Evolutionary conservation across 2,329 filamentous ascomycete species (phyloP), one percentile per base, ranked within the genome.

Genomic region (Aphanocladium album): DNA sequence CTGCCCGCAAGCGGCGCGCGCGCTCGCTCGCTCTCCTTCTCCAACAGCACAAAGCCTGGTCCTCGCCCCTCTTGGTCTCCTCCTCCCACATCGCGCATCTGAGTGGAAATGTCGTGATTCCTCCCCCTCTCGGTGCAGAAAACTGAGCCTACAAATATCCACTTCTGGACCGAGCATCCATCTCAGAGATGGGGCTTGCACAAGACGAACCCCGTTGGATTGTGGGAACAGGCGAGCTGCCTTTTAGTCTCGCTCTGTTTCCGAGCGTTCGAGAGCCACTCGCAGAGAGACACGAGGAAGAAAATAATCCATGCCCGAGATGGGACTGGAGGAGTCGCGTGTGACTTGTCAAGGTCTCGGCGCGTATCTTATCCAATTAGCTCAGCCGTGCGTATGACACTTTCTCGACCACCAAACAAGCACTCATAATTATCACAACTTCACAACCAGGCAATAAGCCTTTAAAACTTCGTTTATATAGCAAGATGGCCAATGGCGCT

Each of bases 21-120:
- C 30, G 30, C 30, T 30, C 30, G 30, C 30, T 30, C n/a, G n/a
- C n/a, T 30, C 19, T 37, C 50, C 30, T 33, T 53, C 21, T 53
- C 53, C 53, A 33, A 56, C n/a, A 37, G 19, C 6, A 14, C 3
- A 17, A n/a, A 21, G 21, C 51, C 23, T 27, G 23, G 51, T 23
- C 35, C 14, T 19, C 8, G 33, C 27, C 51, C 21, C 23, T 39
- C 39, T 19, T 19, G 11, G 16, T 16, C 39, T 33, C 9, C 21
- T 19, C 54, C n/a, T 43, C 45, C n/a, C 23, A 43, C 21, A 58
- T 58, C 55, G 55, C 19, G 45, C 35, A 58, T 58, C 39, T 45
- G 25, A 58, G 30, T 27, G 23, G 4, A 41, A 21, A 43, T 57
- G 54, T 58, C 56, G 56, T 58, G 56, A 58, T 58, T 58, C 35